Base-by-base conservation (phyloP, 2,329 filamentous ascomycete genomes). In the Colletotrichum phormii region DNA sequence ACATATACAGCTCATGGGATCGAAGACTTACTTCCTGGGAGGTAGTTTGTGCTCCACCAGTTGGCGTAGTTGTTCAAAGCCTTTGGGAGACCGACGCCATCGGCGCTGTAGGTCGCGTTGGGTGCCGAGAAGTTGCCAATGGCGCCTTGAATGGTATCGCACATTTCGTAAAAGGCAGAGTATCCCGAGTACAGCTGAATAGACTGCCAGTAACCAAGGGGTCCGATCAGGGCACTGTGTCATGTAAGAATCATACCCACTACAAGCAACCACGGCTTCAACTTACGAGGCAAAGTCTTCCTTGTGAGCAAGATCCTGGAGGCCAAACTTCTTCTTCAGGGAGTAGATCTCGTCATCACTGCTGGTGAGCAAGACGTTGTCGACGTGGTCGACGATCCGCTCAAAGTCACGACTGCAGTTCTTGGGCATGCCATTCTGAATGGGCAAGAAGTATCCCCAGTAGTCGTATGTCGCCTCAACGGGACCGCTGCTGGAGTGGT, bases 361-460 rank as follows among this genome's bases (percentile, higher is more conserved):
- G 18, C 86, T 86, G 35, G 83, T 80, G 26, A 80, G 78, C 24
- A 85, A 81, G 31, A 87, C 82, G 64, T 79, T 81, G 77, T 91
- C 89, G n/a, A 91, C 82, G 75, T 91, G 81, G 9, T 88, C 83
- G 49, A 90, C 82, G 22, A 91, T 87, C 4, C 83, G 81, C 1
- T 82, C 78, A 35, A 90, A 80, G 76, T 90, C 88, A 3, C 77
- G 81, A 77, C 86, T 89, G 80, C 89, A 91, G 78, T 91, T 91
- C 75, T 83, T 78, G 6, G 89, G 85, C 87, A 91, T 90, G 8
- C 88, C 89, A 37, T 87, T 76, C 76, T 88, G 86, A n/a, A 90
- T 83, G 0, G 88, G 88, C 4, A 82, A 76, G 76, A 89, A 91
- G 76, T 91, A 91, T 78, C 86, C 82, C 88, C 88, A 91, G 76